These are phyloP conservation scores for Fusarium kyushuense DNA, from an alignment of 2,329 filamentous ascomycete genomes.

Conservation along the genomic window DNA sequence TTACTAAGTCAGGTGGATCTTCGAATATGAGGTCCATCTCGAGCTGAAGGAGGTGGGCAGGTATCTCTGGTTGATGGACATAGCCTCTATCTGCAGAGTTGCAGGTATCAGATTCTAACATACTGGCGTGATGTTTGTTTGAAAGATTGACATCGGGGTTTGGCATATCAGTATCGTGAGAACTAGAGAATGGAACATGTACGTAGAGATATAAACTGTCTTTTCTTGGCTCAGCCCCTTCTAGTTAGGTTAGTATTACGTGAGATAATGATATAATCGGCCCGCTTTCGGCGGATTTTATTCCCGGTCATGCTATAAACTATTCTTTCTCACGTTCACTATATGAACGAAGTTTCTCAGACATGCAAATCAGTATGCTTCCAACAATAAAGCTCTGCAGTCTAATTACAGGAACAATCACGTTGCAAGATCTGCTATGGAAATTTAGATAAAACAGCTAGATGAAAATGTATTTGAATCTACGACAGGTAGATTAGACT, in stretches of 20 bases:
- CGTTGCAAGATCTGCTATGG: rapidly evolving
- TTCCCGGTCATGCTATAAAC: background rate
- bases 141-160: too few species aligned
- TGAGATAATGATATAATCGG: background rate
- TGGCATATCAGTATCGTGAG: background rate
- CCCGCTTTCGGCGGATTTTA: background rate
- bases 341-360: too few species aligned
- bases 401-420: rapidly evolving
- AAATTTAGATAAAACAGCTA: background rate
- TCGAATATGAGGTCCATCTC: background rate
- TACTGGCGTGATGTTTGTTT: background rate
- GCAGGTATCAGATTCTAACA: background rate
- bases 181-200: background rate
- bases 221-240: background rate
- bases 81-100: rapidly evolving
- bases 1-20: background rate
- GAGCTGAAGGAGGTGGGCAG: background rate
- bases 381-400: rapidly evolving
- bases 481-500: too few species aligned
- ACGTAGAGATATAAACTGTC: background rate
- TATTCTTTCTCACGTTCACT: background rate
- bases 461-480: background rate
- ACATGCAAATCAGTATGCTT: too few species aligned
- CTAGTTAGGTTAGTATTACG: background rate
- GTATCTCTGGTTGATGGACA: background rate